These are phyloP conservation scores for Kwoniella heveanensis DNA, from an alignment of 768 basidiomycete genomes.

Conservation along the genomic window DNA sequence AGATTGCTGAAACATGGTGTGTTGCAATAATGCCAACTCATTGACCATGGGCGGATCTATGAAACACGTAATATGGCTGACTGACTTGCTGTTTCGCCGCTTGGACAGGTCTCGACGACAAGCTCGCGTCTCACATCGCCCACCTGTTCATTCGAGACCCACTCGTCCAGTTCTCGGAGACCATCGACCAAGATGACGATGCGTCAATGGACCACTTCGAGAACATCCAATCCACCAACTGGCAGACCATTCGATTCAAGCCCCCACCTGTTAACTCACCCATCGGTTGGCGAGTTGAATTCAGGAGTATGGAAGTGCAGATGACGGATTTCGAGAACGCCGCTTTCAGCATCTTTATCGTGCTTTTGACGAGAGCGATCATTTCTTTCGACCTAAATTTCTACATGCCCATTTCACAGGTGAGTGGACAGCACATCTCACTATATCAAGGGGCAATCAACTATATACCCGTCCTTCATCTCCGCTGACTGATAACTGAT, in stretches of 20 bases:
- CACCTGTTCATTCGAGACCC: slow-evolving; percentile 98
- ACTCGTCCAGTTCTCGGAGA: slow-evolving; percentile 90
- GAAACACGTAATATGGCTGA: neutral
- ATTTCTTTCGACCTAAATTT: slow-evolving; percentile 88
- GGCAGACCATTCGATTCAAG: slow-evolving; percentile 98
- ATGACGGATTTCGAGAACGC: slow-evolving; percentile 99
- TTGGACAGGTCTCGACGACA: slow-evolving; percentile 73
- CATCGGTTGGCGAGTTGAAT: slow-evolving; percentile 98
- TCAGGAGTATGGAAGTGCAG: slow-evolving; percentile 98
- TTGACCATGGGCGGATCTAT: too few species aligned
- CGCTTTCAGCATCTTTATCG: slow-evolving; percentile 90
- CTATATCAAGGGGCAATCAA: neutral
- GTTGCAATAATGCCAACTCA: too few species aligned
- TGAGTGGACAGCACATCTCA: slow-evolving; percentile 57
- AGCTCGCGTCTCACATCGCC: slow-evolving; percentile 85
- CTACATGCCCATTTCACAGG: slow-evolving; percentile 97
- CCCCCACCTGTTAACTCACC: slow-evolving; percentile 89
- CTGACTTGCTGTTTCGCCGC: neutral
- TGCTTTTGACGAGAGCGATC: slow-evolving; percentile 90
- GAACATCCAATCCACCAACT: slow-evolving; percentile 99
- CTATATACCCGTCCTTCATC: neutral
- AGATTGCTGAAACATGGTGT: slow-evolving; percentile 76
- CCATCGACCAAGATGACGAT: slow-evolving; percentile 84
- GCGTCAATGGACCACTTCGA: slow-evolving; percentile 94
- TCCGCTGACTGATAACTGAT: too few species aligned